Percentiles rank a stretch among this genome's conserved stretches.
These are phyloP conservation scores for Setaria italica DNA, from an alignment of 202 grass and related monocot genomes.

Conservation along the genomic window DNA sequence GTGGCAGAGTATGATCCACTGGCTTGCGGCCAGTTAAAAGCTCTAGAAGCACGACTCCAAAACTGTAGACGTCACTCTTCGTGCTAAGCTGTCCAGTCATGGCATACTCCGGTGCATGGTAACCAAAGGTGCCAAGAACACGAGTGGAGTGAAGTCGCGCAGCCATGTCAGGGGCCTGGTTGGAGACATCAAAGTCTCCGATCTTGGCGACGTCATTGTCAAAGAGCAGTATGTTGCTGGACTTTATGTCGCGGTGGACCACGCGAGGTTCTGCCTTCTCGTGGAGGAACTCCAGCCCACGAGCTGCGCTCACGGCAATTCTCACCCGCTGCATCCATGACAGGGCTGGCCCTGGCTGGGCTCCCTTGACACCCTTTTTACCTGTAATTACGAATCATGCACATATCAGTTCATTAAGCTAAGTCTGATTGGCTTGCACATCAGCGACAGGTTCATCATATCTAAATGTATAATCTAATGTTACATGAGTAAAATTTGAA, in stretches of 20 bases:
- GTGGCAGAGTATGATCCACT: conserved; percentile 67
- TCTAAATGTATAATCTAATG: not conserved
- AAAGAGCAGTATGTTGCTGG: conserved; percentile 77
- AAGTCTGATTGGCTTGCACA: not conserved
- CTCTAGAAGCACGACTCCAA: conserved; percentile 67
- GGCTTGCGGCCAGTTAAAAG: conserved; percentile 70
- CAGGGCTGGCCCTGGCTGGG: conserved; percentile 46
- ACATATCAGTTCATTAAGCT: conserved; percentile 17
- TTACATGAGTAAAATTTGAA: not conserved
- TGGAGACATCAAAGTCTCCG: conserved; percentile 45
- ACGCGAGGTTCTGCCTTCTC: conserved; percentile 50
- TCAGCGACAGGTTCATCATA: not conserved
- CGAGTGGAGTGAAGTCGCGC: conserved; percentile 65
- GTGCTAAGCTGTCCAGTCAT: conserved; percentile 70
- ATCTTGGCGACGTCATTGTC: conserved; percentile 50
- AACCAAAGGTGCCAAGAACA: conserved; percentile 66
- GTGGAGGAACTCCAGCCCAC: conserved; percentile 62
- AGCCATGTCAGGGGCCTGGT: conserved; percentile 47
- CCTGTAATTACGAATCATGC: conserved; percentile 40
- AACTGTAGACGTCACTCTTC: conserved; percentile 70
- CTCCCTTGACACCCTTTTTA: conserved; percentile 45
- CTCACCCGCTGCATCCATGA: conserved; percentile 54
- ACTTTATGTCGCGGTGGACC: conserved; percentile 71
- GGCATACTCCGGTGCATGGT: conserved; percentile 59
- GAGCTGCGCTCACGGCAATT: conserved; percentile 49